A percentile compares a stretch with the other conserved stretches of the same genome.
phyloP scores from a whole-genome alignment of 805 yeast genomes.

The Kregervanrija delftensis region DNA sequence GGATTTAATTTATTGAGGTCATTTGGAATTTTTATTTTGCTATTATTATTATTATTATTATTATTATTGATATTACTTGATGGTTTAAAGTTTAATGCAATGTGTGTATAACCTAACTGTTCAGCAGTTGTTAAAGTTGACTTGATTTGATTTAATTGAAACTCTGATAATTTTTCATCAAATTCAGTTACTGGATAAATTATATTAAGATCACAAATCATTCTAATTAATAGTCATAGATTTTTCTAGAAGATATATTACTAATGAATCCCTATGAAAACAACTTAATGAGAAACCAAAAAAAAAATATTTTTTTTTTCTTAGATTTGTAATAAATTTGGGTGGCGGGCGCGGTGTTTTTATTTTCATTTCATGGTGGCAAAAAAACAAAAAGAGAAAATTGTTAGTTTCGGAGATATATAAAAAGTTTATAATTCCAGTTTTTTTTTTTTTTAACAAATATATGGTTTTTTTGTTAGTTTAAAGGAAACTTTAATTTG shows the following conservation, averaged over 20 bases:
- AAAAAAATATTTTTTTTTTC: no score
- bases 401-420: no score
- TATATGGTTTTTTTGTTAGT: no score
- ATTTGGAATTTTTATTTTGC: constrained; percentile 47
- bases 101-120: constrained; percentile 62
- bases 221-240: constrained; percentile 9
- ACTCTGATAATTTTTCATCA: constrained; percentile 31
- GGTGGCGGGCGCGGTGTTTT: no score
- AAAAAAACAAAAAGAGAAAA: no score
- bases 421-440: no score
- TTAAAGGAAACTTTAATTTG: no score
- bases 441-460: no score
- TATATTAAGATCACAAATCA: constrained; percentile 63
- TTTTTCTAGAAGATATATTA: no score
- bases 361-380: not conserved
- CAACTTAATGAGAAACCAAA: no score
- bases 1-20: constrained; percentile 34
- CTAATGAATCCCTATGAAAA: no score
- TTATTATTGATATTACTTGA: constrained; percentile 25
- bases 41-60: constrained; percentile 29
- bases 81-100: constrained; percentile 60
- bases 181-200: constrained; percentile 62
- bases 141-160: constrained; percentile 39
- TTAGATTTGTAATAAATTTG: no score
- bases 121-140: constrained; percentile 47